A percentile compares a stretch with the other conserved stretches of the same genome.
These are phyloP conservation scores for Pseudonitzschia multistriata DNA, from an alignment of 108 stramenopile genomes.

Conservation along the genomic window DNA sequence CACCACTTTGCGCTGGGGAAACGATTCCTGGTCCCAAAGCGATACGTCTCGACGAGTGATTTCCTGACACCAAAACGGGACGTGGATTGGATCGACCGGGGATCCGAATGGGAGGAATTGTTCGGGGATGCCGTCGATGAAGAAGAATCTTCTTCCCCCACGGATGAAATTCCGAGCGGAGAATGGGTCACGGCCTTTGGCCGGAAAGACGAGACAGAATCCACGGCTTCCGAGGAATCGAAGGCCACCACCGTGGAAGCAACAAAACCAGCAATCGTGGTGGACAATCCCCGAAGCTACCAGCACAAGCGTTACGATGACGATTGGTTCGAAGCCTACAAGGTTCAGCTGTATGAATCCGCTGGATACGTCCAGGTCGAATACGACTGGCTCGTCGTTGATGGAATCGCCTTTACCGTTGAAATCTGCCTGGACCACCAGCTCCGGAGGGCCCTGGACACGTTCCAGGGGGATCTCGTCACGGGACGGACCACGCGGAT, in stretches of 20 bases:
- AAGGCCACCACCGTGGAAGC: neutral
- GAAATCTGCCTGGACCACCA: slow-evolving; percentile 68
- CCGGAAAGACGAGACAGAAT: too few species aligned
- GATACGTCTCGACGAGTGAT: slow-evolving; percentile 61
- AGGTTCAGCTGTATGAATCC: slow-evolving; percentile 40
- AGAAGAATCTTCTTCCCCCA: neutral
- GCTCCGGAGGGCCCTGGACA: slow-evolving; percentile 43
- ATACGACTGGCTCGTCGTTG: slow-evolving; percentile 64
- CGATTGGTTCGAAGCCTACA: slow-evolving; percentile 53
- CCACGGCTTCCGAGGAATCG: neutral
- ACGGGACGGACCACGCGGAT: slow-evolving; percentile 50
- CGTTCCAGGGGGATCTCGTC: slow-evolving; percentile 56
- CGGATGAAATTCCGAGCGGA: neutral
- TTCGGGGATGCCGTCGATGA: neutral
- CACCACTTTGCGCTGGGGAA: slow-evolving; percentile 35
- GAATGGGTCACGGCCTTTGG: slow-evolving; percentile 27
- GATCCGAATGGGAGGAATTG: slow-evolving; percentile 9
- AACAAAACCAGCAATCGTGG: neutral
- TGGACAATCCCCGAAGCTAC: slow-evolving; percentile 20
- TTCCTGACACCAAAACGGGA: slow-evolving; percentile 60
- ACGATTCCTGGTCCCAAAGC: slow-evolving; percentile 68
- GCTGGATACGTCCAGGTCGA: slow-evolving; percentile 70
- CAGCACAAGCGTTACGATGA: slow-evolving; percentile 44
- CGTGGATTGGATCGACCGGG: neutral
- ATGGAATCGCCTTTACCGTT: slow-evolving; percentile 49